Base-by-base conservation (phyloP, 495 filamentous ascomycete species). In the Chaetomium tenue region DNA sequence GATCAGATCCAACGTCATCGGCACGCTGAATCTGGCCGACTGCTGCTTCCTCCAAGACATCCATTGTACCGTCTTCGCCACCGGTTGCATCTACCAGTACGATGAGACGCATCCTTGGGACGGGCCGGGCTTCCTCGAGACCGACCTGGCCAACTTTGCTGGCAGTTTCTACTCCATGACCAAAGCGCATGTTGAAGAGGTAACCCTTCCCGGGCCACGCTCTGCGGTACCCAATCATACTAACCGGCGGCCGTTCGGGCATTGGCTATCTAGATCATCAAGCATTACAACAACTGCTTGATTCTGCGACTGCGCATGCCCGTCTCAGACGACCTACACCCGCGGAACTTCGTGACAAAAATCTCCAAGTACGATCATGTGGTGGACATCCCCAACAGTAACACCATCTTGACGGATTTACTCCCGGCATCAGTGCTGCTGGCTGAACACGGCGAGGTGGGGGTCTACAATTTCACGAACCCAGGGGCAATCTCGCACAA, bases 381-480 rank as follows among this genome's bases (percentile, higher is more conserved):
- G 37, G 84, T 88, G 52, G 81, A 87, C 69, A 84, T 88, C 47
- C 85, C 85, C 58, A 88, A 88, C 72, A 87, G 85, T 75, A 86
- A 88, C 74, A 86, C 84, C 60, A 86, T 88, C 63, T 76, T 88
- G 39, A 76, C 81, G 33, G 86, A 88, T 70, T 82, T 88, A 47
- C 75, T 88, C 55, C 86, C 86, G 48, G 82, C 82, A 33, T 81
- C 84, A 16, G 77, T 87, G 64, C 71, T 86, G 57, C 71, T 88
- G 59, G 83, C 86, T 30, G 83, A 87, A 71, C 79, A 86, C 71
- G 77, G 76, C 25, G 86, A 87, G 53, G 79, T 77, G 42, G 86
- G 86, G n/a, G 76, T 88, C 68, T 86, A 86, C 74, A 88, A 88
- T 76, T 83, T 87, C 76, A 88, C 86, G 52, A 88, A 88, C 74